phyloP scores from a whole-genome alignment of 257 asterid genomes.

The Voacanga thouarsii region DNA sequence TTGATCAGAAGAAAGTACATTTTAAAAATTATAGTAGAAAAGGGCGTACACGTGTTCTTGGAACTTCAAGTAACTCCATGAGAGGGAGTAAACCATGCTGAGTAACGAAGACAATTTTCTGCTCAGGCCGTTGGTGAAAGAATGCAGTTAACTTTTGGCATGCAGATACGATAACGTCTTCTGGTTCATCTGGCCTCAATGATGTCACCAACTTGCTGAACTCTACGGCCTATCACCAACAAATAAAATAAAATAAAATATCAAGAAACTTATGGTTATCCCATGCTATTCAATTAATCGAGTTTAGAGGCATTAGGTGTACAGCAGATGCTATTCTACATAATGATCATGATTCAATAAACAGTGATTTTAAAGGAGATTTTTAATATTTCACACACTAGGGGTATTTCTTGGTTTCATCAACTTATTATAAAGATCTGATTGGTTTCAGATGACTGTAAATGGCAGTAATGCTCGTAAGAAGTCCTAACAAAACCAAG shows the following conservation, averaged over 20 bases:
- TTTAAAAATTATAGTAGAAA: conserved; percentile 18
- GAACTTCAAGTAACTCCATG: conserved; percentile 93
- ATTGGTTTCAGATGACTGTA: neutral
- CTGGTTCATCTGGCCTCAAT: conserved; percentile 91
- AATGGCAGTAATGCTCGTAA: neutral
- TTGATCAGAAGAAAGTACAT: neutral
- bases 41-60: conserved; percentile 70
- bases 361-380: neutral
- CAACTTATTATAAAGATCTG: neutral
- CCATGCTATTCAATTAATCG: neutral
- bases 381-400: neutral
- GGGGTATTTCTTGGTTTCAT: neutral
- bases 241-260: conserved; percentile 3
- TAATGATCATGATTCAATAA: neutral
- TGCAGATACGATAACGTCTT: conserved; percentile 78
- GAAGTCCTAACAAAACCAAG: neutral
- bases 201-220: conserved; percentile 83
- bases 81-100: conserved; percentile 97
- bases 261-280: neutral
- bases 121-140: conserved; percentile 88
- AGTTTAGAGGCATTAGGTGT: neutral
- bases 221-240: conserved; percentile 75
- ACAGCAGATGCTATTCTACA: neutral
- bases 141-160: conserved; percentile 86
- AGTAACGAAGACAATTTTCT: conserved; percentile 81